Base-by-base conservation (phyloP, 2,329 filamentous ascomycete species). In the Beauveria pseudobassiana region DNA sequence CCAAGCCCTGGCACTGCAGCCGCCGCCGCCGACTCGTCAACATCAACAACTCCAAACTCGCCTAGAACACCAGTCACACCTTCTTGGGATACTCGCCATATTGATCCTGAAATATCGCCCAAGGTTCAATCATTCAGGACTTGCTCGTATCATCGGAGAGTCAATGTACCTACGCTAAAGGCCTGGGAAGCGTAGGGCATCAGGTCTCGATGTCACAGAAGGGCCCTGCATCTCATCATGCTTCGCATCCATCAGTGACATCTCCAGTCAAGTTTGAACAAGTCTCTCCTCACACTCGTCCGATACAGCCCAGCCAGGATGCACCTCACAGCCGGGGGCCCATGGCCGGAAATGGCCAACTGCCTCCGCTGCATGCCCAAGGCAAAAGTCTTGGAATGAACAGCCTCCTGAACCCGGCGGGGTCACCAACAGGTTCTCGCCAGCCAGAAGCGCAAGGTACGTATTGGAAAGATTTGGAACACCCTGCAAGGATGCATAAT, bases 131-230 rank as follows among this genome's bases (percentile, higher is more conserved):
- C 43, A 63, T 63, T 63, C 56, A 63, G 24, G 65, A 64, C 49
- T 65, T 69, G 63, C 59, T 65, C 63, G 63, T 61, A 38, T 62
- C 63, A 52, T 66, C 59, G 50, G 67, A 66, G 67, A 72, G 78
- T 84, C 83, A 79, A 87, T 87, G 84, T 82, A 75, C 78, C 74
- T 78, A 77, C 77, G 76, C 75, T 75, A 74, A 74, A 74, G 78
- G 76, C 75, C 75, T 76, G 72, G 75, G 75, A 75, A 73, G 75
- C 73, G 76, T 74, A 79, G 81, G 82, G 78, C 82, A 83, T 75
- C 79, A 79, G 80, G 76, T 76, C 78, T 81, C 82, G 78, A 87
- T 87, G 85, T 86, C 83, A 77, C 82, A 85, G 78, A 81, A 79
- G 77, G 80, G 78, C 70, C 74, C 79, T 79, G 78, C 77, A 75